Base-by-base conservation (phyloP, 2,329 filamentous ascomycete species). In the Pseudogymnoascus pannorum region DNA sequence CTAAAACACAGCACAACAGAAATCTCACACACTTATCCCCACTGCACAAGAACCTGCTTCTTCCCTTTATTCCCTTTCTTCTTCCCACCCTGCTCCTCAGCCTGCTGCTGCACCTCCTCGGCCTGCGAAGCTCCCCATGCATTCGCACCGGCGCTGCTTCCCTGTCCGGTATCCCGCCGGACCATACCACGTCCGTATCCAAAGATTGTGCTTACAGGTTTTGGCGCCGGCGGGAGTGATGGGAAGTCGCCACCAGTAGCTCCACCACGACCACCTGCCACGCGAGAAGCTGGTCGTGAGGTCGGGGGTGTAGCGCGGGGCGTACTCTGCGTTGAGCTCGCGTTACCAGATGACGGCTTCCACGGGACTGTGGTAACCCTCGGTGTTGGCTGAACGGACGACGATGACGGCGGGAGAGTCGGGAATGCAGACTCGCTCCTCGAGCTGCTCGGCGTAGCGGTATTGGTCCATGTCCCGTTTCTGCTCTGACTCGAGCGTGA, bases 141-240 rank as follows among this genome's bases (percentile, higher is more conserved):
- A 63, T 58, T 67, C 7, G 33, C 40, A 12, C 20, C 35, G 0
- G 64, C 4, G 66, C 66, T 67, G 3, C 70, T 72, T 0, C 79
- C 78, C 82, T 65, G 68, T 7, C 77, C 79, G 38, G 78, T 74
- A 67, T 86, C 83, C 42, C 84, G 73, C 54, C 82, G 76, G 14
- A 87, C 83, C 31, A 77, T 68, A 72, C 3, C 83, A 76, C 4
- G 75, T 73, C 84, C 84, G 66, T 86, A 86, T 2, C 83, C 83
- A 60, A 86, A 85, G 48, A 87, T 84, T 0, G 82, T 84, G 1
- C 82, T 85, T 42, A 78, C 77, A 2, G 83, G 82, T 69, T 87
- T 97, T 0, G 89, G 82, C 1, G 91, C 92, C 0, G 86, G 80
- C 0, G 92, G 92, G 1, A 97, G 80, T 1, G 91, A 87, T 0